phyloP scores from a whole-genome alignment of 257 asterid genomes.

The Cynanchum wilfordii region DNA sequence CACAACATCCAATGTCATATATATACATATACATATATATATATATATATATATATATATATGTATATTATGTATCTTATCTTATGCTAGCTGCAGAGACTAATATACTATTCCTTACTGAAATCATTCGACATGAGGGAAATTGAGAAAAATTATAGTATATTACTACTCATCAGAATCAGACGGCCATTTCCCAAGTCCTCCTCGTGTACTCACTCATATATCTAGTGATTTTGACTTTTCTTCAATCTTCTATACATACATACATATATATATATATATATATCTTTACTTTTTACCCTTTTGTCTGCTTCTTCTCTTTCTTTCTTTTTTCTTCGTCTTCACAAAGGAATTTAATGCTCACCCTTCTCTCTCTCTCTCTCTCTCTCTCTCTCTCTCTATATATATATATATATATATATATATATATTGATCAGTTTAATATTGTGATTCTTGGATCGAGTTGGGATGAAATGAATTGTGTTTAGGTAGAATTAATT shows the following conservation, averaged over 20 bases:
- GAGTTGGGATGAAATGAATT: neutral
- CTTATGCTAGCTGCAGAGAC: conserved; percentile 9
- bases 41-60: neutral
- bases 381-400: no score
- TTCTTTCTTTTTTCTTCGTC: neutral
- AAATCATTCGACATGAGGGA: neutral
- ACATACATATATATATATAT: no score
- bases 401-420: no score
- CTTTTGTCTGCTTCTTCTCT: conserved; percentile 19
- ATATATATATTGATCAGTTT: neutral
- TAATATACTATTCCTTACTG: conserved; percentile 14
- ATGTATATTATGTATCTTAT: no score
- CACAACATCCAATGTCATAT: conserved; percentile 16
- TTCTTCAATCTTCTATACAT: conserved; percentile 1
- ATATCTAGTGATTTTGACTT: conserved; percentile 1
- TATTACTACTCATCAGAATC: no score
- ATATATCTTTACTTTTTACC: neutral
- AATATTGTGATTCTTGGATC: neutral
- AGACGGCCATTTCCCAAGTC: neutral
- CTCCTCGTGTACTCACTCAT: no score
- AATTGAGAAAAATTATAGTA: neutral
- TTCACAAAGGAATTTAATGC: conserved; percentile 31
- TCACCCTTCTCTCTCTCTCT: no score
- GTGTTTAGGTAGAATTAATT: neutral
- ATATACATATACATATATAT: no score